A percentile compares a stretch with the other conserved stretches of the same genome.
These are phyloP conservation scores for Debaryomyces sp. DNA, from an alignment of 1,139 yeast genomes.

Conservation along the genomic window DNA sequence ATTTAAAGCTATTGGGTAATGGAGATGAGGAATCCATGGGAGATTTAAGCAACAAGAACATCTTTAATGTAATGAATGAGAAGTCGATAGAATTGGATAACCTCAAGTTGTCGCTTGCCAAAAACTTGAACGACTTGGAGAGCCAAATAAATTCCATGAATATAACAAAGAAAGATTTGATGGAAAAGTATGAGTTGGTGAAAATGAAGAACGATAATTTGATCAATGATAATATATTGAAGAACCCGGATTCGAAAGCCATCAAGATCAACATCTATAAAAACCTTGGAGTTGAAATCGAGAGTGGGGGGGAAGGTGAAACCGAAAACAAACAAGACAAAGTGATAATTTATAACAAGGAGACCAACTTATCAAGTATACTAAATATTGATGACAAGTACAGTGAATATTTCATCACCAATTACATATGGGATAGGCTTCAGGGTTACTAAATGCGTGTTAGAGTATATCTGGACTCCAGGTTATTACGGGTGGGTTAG, in stretches of 20 bases:
- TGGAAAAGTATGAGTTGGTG: constrained; percentile 30
- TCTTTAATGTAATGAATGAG: constrained; percentile 29
- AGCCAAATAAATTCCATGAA: constrained; percentile 51
- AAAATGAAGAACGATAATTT: constrained; percentile 25
- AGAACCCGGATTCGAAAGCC: constrained; percentile 35
- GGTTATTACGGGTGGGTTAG: background rate
- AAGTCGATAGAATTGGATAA: constrained; percentile 46
- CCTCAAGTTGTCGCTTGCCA: constrained; percentile 56
- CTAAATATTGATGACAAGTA: constrained; percentile 61
- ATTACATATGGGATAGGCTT: constrained; percentile 68
- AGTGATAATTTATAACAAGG: constrained; percentile 55
- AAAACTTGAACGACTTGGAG: constrained; percentile 58
- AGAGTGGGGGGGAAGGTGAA: constrained; percentile 17
- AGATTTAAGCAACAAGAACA: constrained; percentile 19
- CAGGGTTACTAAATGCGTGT: constrained; percentile 1
- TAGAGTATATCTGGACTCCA: constrained; percentile 18
- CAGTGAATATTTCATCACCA: constrained; percentile 64
- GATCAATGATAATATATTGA: constrained; percentile 24
- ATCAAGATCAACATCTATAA: constrained; percentile 49
- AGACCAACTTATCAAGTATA: constrained; percentile 50
- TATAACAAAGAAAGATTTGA: constrained; percentile 44
- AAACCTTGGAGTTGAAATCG: constrained; percentile 47
- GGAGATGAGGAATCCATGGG: constrained; percentile 5
- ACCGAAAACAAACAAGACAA: constrained; percentile 15
- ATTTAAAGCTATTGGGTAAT: constrained; percentile 13